Conservation (phyloP, 345 rosid species). For the Lagerstroemia speciosa region DNA sequence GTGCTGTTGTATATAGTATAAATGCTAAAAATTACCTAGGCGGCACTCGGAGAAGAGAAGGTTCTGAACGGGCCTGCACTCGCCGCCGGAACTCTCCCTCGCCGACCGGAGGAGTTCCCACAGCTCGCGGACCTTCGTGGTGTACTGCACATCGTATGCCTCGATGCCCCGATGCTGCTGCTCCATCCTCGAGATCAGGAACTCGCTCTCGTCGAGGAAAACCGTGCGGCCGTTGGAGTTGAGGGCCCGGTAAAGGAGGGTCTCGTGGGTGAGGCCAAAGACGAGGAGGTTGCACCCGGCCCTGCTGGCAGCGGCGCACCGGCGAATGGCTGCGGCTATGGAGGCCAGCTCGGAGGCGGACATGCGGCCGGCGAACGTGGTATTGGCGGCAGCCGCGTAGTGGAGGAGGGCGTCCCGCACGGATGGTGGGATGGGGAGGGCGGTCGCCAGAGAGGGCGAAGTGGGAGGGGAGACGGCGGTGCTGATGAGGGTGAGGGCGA, state of each 20-base stretch:
- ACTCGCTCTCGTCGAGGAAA: constrained; percentile 68
- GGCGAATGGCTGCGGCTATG: neutral
- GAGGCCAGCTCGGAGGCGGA: constrained; percentile 2
- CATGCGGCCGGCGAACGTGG: constrained; percentile 6
- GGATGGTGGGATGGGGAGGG: neutral
- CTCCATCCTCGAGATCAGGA: constrained; percentile 47
- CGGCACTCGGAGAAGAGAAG: constrained; percentile 50
- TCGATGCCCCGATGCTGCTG: constrained; percentile 32
- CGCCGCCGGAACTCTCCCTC: constrained; percentile 33
- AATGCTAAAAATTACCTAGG: constrained; percentile 11
- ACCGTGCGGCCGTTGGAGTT: constrained; percentile 63
- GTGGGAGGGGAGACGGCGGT: constrained; percentile 3
- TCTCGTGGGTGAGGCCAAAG: constrained; percentile 12
- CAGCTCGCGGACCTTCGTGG: constrained; percentile 53
- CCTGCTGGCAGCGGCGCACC: neutral
- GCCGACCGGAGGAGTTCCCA: constrained; percentile 29
- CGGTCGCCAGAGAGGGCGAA: neutral
- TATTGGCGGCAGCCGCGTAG: constrained; percentile 5
- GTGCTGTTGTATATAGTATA: neutral
- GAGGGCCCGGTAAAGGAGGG: constrained; percentile 22
- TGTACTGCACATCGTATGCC: constrained; percentile 57
- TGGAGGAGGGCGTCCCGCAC: constrained; percentile 13
- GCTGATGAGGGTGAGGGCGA: constrained; percentile 12
- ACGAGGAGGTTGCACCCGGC: constrained; percentile 29
- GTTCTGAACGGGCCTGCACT: constrained; percentile 33